phyloP scores from a whole-genome alignment of 768 basidiomycete species.

The Serendipita sp. region DNA sequence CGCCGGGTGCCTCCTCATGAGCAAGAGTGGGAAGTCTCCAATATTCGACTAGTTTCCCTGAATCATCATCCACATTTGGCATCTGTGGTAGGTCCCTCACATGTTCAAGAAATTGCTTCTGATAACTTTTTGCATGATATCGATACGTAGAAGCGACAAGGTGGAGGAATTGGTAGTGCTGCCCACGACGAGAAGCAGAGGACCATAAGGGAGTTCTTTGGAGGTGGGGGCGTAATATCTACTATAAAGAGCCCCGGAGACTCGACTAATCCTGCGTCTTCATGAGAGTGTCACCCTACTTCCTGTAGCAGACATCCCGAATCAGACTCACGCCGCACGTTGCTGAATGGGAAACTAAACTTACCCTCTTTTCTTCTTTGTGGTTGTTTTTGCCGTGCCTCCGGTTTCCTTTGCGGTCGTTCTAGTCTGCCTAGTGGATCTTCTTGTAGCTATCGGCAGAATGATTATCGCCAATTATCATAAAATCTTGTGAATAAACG shows the following conservation, averaged over 20 bases:
- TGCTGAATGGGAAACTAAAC: background rate
- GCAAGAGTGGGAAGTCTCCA: background rate
- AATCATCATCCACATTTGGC: constrained; percentile 42
- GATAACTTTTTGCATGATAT: background rate
- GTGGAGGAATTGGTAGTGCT: constrained; percentile 56
- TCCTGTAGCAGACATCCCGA: background rate
- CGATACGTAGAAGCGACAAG: constrained; percentile 41
- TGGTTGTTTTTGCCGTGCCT: background rate
- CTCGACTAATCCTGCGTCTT: too few species aligned
- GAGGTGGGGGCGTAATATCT: constrained; percentile 18
- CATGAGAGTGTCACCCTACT: background rate
- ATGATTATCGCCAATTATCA: too few species aligned
- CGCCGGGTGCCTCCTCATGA: background rate
- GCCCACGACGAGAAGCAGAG: constrained; percentile 61
- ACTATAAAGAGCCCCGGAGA: background rate
- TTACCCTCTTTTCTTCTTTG: background rate
- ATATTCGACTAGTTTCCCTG: constrained; percentile 19
- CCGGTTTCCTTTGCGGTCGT: background rate
- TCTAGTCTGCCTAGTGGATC: background rate
- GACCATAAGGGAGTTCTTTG: constrained; percentile 62
- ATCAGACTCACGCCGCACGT: background rate
- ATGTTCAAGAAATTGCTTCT: background rate
- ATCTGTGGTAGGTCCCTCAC: constrained; percentile 33
- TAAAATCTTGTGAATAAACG: too few species aligned
- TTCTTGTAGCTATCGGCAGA: background rate